These are phyloP conservation scores for Ustilago shanxiensis DNA, from an alignment of 1,284 basidiomycete genomes.

Conservation along the genomic window DNA sequence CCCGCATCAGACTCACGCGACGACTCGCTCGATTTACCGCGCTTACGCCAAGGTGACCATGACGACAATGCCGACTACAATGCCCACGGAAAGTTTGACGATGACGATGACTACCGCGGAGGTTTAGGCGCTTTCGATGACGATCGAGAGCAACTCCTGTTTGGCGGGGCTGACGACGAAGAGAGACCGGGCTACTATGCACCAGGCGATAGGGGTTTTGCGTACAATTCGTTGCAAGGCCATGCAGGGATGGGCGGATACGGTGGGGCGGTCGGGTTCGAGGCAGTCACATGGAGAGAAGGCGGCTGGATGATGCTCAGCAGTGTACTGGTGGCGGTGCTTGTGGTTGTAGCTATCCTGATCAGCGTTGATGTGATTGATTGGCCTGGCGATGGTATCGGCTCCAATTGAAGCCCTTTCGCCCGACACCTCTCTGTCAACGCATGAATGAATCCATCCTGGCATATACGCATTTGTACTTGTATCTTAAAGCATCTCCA, in stretches of 20 bases:
- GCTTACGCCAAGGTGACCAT: background rate
- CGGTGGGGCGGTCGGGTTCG: slow-evolving; percentile 37
- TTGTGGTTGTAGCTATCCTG: slow-evolving; percentile 48
- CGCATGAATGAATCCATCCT: background rate
- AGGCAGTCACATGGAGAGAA: slow-evolving; percentile 38
- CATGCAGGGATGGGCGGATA: slow-evolving; percentile 5
- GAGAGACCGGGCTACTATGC: slow-evolving; percentile 29
- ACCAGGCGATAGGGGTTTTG: slow-evolving; percentile 31
- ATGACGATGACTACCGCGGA: slow-evolving; percentile 27
- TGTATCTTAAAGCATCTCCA: slow-evolving; percentile 15
- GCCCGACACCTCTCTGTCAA: background rate
- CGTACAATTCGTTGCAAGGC: slow-evolving; percentile 26
- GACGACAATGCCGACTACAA: slow-evolving; percentile 12
- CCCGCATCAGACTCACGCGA: background rate
- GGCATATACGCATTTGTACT: slow-evolving; percentile 28
- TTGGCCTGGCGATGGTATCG: slow-evolving; percentile 56
- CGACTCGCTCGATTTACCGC: slow-evolving; percentile 30
- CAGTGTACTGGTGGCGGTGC: slow-evolving; percentile 20
- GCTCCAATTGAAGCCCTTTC: slow-evolving; percentile 11
- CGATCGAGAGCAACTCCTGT: slow-evolving; percentile 34
- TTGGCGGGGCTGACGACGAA: slow-evolving; percentile 14
- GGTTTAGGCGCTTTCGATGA: slow-evolving; percentile 29
- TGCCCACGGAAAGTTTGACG: slow-evolving; percentile 1
- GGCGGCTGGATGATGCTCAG: slow-evolving; percentile 42
- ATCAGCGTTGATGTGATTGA: slow-evolving; percentile 58